Evolutionary conservation across 495 filamentous ascomycete species (phyloP).

Genomic region (Neurospora sublineolata): DNA sequence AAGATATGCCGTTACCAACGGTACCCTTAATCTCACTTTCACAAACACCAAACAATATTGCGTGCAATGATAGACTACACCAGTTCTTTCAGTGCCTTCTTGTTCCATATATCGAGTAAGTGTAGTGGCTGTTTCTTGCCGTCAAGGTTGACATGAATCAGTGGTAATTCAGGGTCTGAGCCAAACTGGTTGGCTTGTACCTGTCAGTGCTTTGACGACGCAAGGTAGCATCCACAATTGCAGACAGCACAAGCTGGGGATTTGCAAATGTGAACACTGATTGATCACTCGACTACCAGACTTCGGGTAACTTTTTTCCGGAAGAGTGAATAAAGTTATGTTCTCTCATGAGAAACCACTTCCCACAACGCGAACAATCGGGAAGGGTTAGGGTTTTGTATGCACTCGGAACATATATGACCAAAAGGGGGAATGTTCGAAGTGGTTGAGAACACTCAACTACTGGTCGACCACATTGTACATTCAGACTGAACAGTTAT

Average conservation of each 20-base stretch:
- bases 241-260: not conserved
- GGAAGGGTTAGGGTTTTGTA: not conserved
- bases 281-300: not conserved
- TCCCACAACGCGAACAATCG: not conserved
- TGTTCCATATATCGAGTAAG: not conserved
- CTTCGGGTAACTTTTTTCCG: not conserved
- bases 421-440: not conserved
- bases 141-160: not conserved
- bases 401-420: not conserved
- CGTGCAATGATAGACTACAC: not conserved
- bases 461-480: not conserved
- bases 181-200: not conserved
- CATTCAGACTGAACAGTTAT: not conserved
- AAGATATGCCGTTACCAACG: not conserved
- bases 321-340: not conserved
- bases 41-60: not conserved
- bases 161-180: not conserved
- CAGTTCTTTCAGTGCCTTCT: not conserved
- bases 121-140: not conserved
- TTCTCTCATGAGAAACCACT: not conserved
- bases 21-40: not conserved
- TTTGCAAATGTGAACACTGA: not conserved
- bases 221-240: not conserved
- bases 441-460: not conserved
- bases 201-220: not conserved